These are phyloP conservation scores for Fragaria ananassa DNA, from an alignment of 306 rosid genomes.

Conservation along the genomic window DNA sequence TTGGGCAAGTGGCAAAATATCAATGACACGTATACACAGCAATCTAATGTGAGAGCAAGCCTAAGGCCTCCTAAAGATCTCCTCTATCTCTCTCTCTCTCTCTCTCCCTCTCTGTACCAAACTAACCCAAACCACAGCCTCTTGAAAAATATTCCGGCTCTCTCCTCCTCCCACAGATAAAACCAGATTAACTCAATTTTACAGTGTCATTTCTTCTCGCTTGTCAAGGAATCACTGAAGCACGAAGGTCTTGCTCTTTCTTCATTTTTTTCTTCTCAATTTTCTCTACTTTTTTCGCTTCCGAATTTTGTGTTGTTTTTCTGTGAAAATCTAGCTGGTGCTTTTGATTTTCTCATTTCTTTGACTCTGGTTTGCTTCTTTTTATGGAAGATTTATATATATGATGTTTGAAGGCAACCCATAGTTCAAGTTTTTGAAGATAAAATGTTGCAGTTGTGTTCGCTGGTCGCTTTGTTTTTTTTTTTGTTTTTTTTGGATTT, in stretches of 20 bases:
- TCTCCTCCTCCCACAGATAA: not conserved
- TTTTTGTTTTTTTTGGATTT: not conserved
- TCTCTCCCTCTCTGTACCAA: constrained; percentile 10
- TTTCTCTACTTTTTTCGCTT: not conserved
- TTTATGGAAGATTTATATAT: not conserved
- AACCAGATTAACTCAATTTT: not conserved
- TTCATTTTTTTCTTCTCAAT: not conserved
- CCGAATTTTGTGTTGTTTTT: not conserved
- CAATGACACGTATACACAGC: constrained; percentile 69
- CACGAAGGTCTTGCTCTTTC: not conserved
- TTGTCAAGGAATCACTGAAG: not conserved
- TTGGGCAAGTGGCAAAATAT: constrained; percentile 68
- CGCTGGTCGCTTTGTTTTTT: not conserved
- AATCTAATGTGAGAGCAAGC: constrained; percentile 28
- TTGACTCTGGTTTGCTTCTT: not conserved
- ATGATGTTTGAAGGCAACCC: not conserved
- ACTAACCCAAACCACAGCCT: constrained; percentile 24
- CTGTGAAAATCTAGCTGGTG: not conserved
- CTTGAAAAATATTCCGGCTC: constrained; percentile 20
- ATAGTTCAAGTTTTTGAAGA: not conserved
- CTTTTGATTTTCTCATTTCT: not conserved
- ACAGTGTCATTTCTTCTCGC: constrained; percentile 11
- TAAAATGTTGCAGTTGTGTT: not conserved
- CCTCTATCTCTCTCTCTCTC: constrained; percentile 10
- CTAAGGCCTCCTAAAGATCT: constrained; percentile 66